Percentiles rank a stretch among this genome's conserved stretches.
These are phyloP conservation scores for Acer campestre DNA, from an alignment of 345 rosid genomes.

Conservation along the genomic window DNA sequence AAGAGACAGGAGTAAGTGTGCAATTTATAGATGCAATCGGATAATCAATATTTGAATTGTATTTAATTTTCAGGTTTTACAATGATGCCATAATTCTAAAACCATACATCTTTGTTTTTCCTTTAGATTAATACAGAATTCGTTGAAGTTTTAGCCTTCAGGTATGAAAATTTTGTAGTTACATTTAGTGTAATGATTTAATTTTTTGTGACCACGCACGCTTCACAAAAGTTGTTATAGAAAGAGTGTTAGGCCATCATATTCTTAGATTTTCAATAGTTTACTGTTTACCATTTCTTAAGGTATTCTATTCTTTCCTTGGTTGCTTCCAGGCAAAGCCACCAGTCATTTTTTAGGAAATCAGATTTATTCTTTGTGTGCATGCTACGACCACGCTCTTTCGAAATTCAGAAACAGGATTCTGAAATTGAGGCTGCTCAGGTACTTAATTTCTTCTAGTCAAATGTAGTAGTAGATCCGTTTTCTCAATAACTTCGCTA, in stretches of 20 bases:
- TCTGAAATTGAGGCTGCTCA: constrained; percentile 61
- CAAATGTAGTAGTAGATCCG: too few relatives aligned
- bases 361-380: constrained; percentile 65
- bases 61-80: neutral
- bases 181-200: too few relatives aligned
- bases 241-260: neutral
- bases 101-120: constrained; percentile 4
- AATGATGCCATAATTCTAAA: neutral
- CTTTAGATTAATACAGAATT: constrained; percentile 63
- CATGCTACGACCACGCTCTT: constrained; percentile 46
- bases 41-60: too few relatives aligned
- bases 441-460: constrained; percentile 32
- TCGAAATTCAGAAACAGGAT: constrained; percentile 50
- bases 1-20: constrained; percentile 85
- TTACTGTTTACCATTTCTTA: neutral
- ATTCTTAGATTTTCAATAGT: neutral
- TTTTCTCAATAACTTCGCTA: too few relatives aligned
- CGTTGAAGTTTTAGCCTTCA: constrained; percentile 61
- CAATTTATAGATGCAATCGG: neutral
- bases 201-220: too few relatives aligned
- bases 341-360: constrained; percentile 49
- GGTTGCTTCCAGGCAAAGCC: constrained; percentile 54
- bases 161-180: constrained; percentile 31
- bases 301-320: neutral
- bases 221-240: neutral